These are phyloP conservation scores for Pezizomycotina sp. DNA, from an alignment of 2,329 filamentous ascomycete species.

Conservation along the genomic window DNA sequence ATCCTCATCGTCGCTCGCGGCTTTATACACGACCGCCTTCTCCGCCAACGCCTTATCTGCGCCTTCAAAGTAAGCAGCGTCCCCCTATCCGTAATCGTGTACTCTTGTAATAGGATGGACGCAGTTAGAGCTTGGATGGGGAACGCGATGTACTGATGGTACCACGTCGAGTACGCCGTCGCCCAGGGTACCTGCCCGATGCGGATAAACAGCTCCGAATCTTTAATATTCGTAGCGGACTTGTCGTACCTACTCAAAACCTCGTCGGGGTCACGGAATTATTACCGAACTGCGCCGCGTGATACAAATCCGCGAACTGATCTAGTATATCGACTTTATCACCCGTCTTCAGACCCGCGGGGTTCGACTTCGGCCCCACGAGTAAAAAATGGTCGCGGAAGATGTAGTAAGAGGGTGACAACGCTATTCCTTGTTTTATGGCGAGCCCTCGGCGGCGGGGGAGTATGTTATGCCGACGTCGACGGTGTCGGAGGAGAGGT, in stretches of 20 bases:
- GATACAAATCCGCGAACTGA: conserved; percentile 2
- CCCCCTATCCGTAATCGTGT: conserved; percentile 35
- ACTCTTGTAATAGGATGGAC: conserved; percentile 32
- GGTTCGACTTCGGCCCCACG: conserved; percentile 27
- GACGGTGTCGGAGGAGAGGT: conserved; percentile 29
- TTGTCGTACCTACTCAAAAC: conserved; percentile 36
- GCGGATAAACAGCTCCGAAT: conserved; percentile 32
- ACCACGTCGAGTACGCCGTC: conserved; percentile 33
- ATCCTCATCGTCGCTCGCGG: conserved; percentile 27
- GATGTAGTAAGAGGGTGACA: conserved; percentile 31
- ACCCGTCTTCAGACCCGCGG: conserved; percentile 3
- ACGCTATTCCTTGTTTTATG: conserved; percentile 30
- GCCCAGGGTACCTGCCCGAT: conserved; percentile 36
- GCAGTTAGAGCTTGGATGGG: conserved; percentile 34
- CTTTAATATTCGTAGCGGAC: conserved; percentile 37
- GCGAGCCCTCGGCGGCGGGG: conserved; percentile 32
- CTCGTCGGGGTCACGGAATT: conserved; percentile 28
- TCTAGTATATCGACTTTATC: neutral
- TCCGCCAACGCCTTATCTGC: conserved; percentile 28
- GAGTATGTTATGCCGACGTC: conserved; percentile 36
- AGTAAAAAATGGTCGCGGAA: conserved; percentile 36
- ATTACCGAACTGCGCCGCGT: conserved; percentile 20
- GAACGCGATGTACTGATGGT: conserved; percentile 34
- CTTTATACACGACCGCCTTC: conserved; percentile 29
- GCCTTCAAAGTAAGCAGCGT: conserved; percentile 32